Percentiles rank a stretch among this genome's conserved stretches.
Conservation (phyloP, 2,329 filamentous ascomycete species). For the Ophiobolus disseminans region DNA sequence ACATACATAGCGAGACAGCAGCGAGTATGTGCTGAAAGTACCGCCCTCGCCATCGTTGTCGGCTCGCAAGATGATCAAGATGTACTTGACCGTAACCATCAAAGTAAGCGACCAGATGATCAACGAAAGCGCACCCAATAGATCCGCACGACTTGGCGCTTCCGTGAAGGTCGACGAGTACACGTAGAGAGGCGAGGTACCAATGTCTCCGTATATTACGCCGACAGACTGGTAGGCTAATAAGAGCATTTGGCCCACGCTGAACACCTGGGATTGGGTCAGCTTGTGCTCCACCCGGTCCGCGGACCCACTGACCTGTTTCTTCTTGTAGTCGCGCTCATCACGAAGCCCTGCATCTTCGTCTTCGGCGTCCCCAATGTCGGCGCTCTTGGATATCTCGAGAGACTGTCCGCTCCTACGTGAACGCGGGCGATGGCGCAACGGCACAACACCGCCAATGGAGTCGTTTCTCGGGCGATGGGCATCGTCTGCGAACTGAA, state of each 20-base stretch:
- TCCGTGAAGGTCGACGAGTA: constrained; percentile 70
- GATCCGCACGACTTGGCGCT: constrained; percentile 60
- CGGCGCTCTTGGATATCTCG: constrained; percentile 69
- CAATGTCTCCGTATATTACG: constrained; percentile 75
- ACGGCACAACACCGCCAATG: constrained; percentile 34
- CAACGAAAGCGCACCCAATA: constrained; percentile 70
- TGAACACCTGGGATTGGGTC: constrained; percentile 34
- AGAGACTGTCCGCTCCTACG: constrained; percentile 52
- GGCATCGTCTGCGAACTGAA: constrained; percentile 28
- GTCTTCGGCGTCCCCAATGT: constrained; percentile 35
- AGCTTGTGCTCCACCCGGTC: constrained; percentile 6
- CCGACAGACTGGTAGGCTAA: constrained; percentile 69
- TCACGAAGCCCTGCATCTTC: constrained; percentile 43
- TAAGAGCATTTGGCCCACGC: constrained; percentile 30
- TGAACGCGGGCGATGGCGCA: constrained; percentile 28
- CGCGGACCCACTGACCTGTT: constrained; percentile 26
- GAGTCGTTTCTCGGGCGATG: constrained; percentile 8
- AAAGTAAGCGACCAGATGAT: constrained; percentile 73
- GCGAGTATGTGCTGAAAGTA: constrained; percentile 71
- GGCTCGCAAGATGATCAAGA: constrained; percentile 69
- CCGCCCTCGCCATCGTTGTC: constrained; percentile 76
- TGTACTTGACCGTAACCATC: constrained; percentile 74
- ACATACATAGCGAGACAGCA: constrained; percentile 63
- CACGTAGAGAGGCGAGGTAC: constrained; percentile 72
- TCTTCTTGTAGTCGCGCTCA: constrained; percentile 40